Percentiles rank a stretch among this genome's conserved stretches.
Evolutionary conservation across 2,329 filamentous ascomycete genomes (phyloP).

Genomic region (Paracoccidioides brasiliensis): DNA sequence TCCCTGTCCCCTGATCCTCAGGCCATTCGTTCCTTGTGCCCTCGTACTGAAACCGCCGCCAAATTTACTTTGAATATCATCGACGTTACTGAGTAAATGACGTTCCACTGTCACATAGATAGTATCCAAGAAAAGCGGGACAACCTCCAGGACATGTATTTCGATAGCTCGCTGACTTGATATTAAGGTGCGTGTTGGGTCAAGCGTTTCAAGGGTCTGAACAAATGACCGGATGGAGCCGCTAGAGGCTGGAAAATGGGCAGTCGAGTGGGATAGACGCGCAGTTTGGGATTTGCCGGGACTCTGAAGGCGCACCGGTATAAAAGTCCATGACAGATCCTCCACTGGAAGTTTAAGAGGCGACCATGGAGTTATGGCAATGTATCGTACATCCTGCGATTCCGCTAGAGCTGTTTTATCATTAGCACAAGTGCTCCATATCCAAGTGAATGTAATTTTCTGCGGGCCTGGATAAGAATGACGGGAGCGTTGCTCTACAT

Average conservation of each 20-base stretch:
- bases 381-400: constrained; percentile 26
- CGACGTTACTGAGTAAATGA: constrained; percentile 63
- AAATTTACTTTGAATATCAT: constrained; percentile 73
- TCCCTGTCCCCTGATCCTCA: constrained; percentile 24
- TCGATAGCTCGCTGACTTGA: constrained; percentile 68
- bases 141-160: constrained; percentile 67
- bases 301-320: constrained; percentile 53
- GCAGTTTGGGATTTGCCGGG: constrained; percentile 39
- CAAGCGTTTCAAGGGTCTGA: constrained; percentile 55
- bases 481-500: constrained; percentile 7
- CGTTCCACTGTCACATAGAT: constrained; percentile 79
- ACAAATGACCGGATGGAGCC: constrained; percentile 68
- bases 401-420: constrained; percentile 9
- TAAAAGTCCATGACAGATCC: constrained; percentile 67
- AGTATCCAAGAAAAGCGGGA: constrained; percentile 66
- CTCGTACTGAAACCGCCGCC: constrained; percentile 46
- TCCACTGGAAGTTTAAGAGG: constrained; percentile 35
- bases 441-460: background rate
- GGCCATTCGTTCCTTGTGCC: constrained; percentile 27
- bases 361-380: constrained; percentile 36
- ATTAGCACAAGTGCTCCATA: background rate
- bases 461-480: background rate
- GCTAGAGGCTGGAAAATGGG: constrained; percentile 63
- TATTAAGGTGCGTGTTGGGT: constrained; percentile 60
- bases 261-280: constrained; percentile 58